Evolutionary conservation across 148 eudicot species (phyloP), one percentile per base, ranked within the genome.

Genomic region (Heliosperma pusillum): DNA sequence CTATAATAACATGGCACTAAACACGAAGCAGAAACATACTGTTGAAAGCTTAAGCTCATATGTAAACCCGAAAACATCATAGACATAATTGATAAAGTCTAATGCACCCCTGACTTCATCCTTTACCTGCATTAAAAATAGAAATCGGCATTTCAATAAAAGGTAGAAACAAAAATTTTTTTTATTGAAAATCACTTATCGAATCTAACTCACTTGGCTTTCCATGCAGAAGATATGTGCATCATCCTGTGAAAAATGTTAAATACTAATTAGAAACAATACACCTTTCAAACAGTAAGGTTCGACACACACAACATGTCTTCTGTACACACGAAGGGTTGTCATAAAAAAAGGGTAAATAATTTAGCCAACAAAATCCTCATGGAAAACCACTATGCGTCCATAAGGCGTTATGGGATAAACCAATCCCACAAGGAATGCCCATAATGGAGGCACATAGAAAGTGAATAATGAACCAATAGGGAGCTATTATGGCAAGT

Each of bases 221-320:
- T 96, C 94, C 86, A 97, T 87, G 83, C 99, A 96, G 86, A 96
- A 96, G 67, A 96, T 96, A 72, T 96, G 99, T 59, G 99, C 99
- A 86, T 96, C 99, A 85, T 96, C 99, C 99, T 95, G 92, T 68
- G 82, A 74, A 61, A 83, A 70, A 21, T 45, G 20, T 26, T 52
- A 61, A 52, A 15, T 10, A 50, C 15, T 29, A 19, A 62, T 86
- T 67, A 87, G 77, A 42, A 65, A 22, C 9, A 40, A 74, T 13
- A 42, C 42, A 58, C 5, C 12, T 56, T 17, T 12, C 59, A 20
- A 22, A 60, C 61, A 66, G 22, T 5, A 58, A 21, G 11, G 16
- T n/a, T 36, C 33, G 19, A 10, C 9, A 56, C 52, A 16, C 65
- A 10, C 33, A 68, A 25, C 53, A 24, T 21, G 55, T 29, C 5